phyloP scores from a whole-genome alignment of 1,284 basidiomycete genomes.

The Rhizoctonia solani region DNA sequence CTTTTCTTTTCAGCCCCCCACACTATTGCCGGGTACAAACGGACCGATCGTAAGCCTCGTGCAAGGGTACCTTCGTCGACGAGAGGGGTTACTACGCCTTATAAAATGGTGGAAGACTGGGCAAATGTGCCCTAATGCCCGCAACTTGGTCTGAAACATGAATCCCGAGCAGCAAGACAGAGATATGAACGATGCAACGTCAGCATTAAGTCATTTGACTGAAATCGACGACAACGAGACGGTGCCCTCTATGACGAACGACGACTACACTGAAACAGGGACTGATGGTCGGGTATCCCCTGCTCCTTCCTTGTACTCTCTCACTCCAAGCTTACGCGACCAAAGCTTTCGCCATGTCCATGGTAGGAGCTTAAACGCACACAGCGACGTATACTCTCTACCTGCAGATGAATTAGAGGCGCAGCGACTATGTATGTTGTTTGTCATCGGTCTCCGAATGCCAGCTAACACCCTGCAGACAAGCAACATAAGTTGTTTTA shows the following conservation, averaged over 20 bases:
- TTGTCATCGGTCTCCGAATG: constrained; percentile 40
- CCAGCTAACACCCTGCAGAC: constrained; percentile 50
- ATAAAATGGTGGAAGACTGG: no score
- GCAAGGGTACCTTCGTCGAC: not conserved
- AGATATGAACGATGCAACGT: not conserved
- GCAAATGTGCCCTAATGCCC: not conserved
- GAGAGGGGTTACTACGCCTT: no score
- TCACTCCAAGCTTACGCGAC: constrained; percentile 46
- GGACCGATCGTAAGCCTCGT: not conserved
- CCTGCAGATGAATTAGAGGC: constrained; percentile 77
- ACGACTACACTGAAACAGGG: constrained; percentile 11
- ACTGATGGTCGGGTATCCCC: constrained; percentile 21
- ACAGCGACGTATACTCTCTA: constrained; percentile 73
- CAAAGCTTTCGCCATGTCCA: constrained; percentile 65
- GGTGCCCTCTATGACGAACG: not conserved
- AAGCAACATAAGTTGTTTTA: constrained; percentile 72
- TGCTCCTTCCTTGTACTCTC: constrained; percentile 21
- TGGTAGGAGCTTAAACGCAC: constrained; percentile 71
- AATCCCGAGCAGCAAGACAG: not conserved
- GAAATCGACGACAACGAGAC: not conserved
- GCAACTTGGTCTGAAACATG: not conserved
- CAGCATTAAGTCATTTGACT: not conserved
- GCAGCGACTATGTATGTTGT: constrained; percentile 59
- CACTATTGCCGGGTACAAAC: no score
- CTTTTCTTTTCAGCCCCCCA: no score